Evolutionary conservation across 306 rosid species (phyloP).

Genomic region (Begonia fuchsioides): DNA sequence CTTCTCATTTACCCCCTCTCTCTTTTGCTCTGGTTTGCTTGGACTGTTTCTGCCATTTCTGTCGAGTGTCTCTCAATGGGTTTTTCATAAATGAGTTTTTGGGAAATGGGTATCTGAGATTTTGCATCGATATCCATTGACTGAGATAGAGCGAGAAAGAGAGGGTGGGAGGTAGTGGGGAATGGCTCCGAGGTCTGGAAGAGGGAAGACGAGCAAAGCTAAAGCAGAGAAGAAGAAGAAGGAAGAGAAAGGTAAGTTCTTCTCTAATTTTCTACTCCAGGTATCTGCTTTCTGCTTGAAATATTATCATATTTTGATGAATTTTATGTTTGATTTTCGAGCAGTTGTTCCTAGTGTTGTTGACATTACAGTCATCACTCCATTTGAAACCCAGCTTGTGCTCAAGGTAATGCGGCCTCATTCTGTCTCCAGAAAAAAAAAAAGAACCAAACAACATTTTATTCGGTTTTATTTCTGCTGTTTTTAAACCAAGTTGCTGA

Average conservation of each 20-base stretch:
- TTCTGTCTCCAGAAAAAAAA: neutral
- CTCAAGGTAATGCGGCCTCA: slow-evolving; percentile 42
- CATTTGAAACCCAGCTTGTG: slow-evolving; percentile 49
- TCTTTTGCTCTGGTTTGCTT: slow-evolving; percentile 2
- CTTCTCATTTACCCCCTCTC: neutral
- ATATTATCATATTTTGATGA: neutral
- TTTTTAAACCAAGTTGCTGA: neutral
- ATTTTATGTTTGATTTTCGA: neutral
- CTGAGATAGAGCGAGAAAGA: slow-evolving; percentile 2
- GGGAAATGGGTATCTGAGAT: slow-evolving; percentile 9
- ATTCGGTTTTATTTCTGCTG: neutral
- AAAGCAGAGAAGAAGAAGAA: slow-evolving; percentile 86
- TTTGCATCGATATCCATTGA: slow-evolving; percentile 1
- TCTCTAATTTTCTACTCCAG: neutral
- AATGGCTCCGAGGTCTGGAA: slow-evolving; percentile 88
- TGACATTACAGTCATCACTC: slow-evolving; percentile 57
- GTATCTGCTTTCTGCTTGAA: neutral
- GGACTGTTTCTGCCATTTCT: neutral
- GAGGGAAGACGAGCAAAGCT: slow-evolving; percentile 58
- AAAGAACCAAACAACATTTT: neutral
- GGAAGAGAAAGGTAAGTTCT: slow-evolving; percentile 67
- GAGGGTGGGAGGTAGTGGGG: neutral
- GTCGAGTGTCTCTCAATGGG: neutral
- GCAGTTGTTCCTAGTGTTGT: slow-evolving; percentile 63
- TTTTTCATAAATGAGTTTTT: neutral